These are phyloP conservation scores for Pittosporum tobira DNA, from an alignment of 129 eudicot species.

Conservation along the genomic window DNA sequence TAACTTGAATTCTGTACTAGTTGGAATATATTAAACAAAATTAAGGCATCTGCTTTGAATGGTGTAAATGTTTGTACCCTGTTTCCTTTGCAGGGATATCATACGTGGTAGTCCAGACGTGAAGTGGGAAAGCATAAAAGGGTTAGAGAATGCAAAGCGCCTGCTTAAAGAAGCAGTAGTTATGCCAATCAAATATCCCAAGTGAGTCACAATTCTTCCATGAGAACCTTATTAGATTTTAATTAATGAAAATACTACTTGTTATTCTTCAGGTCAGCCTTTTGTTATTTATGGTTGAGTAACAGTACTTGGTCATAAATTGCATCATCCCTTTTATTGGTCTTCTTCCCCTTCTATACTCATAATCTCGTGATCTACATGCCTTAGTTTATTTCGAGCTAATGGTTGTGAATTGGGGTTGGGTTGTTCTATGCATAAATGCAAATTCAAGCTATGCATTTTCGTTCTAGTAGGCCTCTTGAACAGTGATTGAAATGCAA, in stretches of 20 bases:
- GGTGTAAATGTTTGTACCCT: not conserved
- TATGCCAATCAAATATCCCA: constrained; percentile 98
- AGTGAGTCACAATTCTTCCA: no score
- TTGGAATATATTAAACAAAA: not conserved
- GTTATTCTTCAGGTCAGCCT: not conserved
- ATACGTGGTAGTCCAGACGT: constrained; percentile 93
- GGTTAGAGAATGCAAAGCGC: constrained; percentile 91
- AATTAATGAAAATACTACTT: not conserved
- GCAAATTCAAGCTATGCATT: not conserved
- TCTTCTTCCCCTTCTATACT: no score
- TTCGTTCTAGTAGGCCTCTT: no score
- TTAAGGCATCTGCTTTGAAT: not conserved
- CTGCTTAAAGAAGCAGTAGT: constrained; percentile 99
- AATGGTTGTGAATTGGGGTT: not conserved
- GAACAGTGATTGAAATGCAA: no score
- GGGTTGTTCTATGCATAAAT: not conserved
- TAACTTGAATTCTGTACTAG: not conserved
- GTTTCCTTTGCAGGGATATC: constrained; percentile 65
- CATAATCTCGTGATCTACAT: not conserved
- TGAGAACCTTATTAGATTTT: not conserved
- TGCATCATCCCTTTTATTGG: not conserved
- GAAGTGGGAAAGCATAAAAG: constrained; percentile 96
- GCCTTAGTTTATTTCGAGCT: not conserved
- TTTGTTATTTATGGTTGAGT: not conserved
- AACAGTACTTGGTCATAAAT: not conserved